Base-by-base conservation (phyloP, 2,329 filamentous ascomycete species). In the Xylariaceae sp. region DNA sequence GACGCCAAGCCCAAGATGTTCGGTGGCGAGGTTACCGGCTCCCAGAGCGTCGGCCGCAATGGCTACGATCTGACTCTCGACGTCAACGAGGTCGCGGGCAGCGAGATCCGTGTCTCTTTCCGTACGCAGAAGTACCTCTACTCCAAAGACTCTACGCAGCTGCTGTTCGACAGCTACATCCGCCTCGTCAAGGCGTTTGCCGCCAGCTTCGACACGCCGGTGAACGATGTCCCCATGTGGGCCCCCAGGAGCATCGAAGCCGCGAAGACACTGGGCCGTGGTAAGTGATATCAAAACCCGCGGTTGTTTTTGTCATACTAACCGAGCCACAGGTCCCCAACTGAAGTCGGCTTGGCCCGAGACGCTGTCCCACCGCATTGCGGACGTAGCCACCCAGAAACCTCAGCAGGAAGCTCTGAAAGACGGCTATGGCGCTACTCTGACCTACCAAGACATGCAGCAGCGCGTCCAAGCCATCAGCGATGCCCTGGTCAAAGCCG, bases 371-470 rank as follows among this genome's bases (percentile, higher is more conserved):
- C 52, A 59, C 29, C 55, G 57, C 5, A 51, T 67, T 31, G 54
- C 60, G 32, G 37, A 62, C 3, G 48, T 67, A 4, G 43, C 45
- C 8, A 17, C 15, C 12, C 19, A 36, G 26, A 26, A 32, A 15
- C 19, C 37, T 5, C 13, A 26, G 5, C 18, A 17, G 5, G 22
- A 19, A 15, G 39, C 39, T 11, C 8, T 39, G 17, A 46, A 29
- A 11, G 51, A 55, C 17, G 39, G 37, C 5, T 16, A 31, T 14
- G 49, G 47, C 14, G 39, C 28, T 8, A 21, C 22, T 2, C 17
- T 49, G 7, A 63, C 61, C 1, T 70, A 69, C 41, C 11, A 14
- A 4, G 37, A 55, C 3, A 47, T 69, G 46, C 42, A 36, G 13
- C 11, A 39, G 7, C 56, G 56, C 2, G 49, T 59, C 9, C 35